A percentile compares a stretch with the other conserved stretches of the same genome.
Evolutionary conservation across 1,284 basidiomycete genomes (phyloP).

Genomic region (Apiotrichum sp.): DNA sequence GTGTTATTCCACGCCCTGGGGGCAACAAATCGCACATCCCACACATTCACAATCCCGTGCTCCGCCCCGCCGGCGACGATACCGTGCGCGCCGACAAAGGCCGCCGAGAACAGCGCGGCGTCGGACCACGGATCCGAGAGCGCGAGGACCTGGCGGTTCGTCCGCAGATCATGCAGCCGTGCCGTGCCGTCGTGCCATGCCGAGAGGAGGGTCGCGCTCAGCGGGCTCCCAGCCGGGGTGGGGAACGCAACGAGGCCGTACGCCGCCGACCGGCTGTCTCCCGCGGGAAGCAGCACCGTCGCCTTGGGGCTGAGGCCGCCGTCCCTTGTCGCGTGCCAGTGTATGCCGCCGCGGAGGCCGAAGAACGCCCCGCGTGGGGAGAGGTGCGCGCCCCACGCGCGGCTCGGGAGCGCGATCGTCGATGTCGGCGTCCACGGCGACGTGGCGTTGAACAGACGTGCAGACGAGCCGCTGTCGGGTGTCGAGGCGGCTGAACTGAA

Average conservation of each 20-base stretch:
- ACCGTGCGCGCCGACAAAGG: constrained; percentile 31
- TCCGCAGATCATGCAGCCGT: constrained; percentile 42
- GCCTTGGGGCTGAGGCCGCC: not conserved
- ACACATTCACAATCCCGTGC: constrained; percentile 41
- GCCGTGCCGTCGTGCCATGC: constrained; percentile 45
- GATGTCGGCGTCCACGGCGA: constrained; percentile 34
- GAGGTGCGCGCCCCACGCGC: constrained; percentile 38
- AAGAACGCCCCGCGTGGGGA: constrained; percentile 1
- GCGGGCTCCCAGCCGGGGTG: not conserved
- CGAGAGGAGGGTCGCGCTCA: constrained; percentile 21
- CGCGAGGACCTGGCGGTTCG: constrained; percentile 18
- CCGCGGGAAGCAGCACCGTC: not conserved
- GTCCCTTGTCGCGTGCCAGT: not conserved
- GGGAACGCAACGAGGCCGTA: constrained; percentile 7
- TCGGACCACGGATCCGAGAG: constrained; percentile 41
- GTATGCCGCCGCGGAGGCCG: constrained; percentile 11
- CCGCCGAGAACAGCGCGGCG: constrained; percentile 39
- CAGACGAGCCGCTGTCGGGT: constrained; percentile 1
- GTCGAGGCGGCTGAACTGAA: not conserved
- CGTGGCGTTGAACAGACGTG: constrained; percentile 24
- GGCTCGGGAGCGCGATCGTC: constrained; percentile 16
- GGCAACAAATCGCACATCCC: constrained; percentile 27
- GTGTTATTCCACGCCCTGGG: not conserved
- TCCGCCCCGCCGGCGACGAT: constrained; percentile 39
- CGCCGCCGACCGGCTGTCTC: constrained; percentile 5